Percentiles rank a stretch among this genome's conserved stretches.
Conservation (phyloP, 2,329 filamentous ascomycete genomes). For the Aphanocladium album region DNA sequence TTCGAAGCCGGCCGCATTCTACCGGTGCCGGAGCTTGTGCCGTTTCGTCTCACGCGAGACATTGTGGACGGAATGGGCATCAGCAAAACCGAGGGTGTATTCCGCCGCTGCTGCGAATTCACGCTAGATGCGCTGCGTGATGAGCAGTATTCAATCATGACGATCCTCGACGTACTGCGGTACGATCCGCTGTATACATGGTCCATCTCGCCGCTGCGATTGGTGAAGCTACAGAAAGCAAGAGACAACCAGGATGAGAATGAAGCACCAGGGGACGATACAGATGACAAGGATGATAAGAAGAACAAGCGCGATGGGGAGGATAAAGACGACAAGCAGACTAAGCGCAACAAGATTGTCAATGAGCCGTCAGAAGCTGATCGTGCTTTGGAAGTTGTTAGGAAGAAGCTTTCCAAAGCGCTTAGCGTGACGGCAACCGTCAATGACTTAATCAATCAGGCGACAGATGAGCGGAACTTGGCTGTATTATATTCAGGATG, state of each 20-base stretch:
- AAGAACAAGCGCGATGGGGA: constrained; percentile 26
- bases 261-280: constrained; percentile 30
- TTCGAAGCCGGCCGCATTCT: constrained; percentile 97
- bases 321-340: constrained; percentile 40
- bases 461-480: constrained; percentile 86
- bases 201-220: constrained; percentile 71
- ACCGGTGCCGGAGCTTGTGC: constrained; percentile 90
- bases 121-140: constrained; percentile 92
- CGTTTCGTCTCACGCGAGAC: constrained; percentile 89
- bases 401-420: constrained; percentile 92
- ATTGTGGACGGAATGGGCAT: constrained; percentile 97
- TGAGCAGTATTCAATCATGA: constrained; percentile 97
- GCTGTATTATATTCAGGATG: constrained; percentile 75
- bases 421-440: constrained; percentile 92
- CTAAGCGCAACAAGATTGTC: constrained; percentile 29
- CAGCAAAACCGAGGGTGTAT: constrained; percentile 91
- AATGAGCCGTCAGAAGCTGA: constrained; percentile 74
- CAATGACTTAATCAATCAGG: constrained; percentile 94
- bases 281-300: constrained; percentile 33
- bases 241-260: constrained; percentile 44
- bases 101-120: constrained; percentile 96
- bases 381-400: constrained; percentile 83
- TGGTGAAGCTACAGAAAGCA: constrained; percentile 60
- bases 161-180: constrained; percentile 92
- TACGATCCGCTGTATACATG: constrained; percentile 97